Evolutionary conservation across 257 asterid genomes (phyloP), one percentile per base, ranked within the genome.

Genomic region (Penstemon newberryi): DNA sequence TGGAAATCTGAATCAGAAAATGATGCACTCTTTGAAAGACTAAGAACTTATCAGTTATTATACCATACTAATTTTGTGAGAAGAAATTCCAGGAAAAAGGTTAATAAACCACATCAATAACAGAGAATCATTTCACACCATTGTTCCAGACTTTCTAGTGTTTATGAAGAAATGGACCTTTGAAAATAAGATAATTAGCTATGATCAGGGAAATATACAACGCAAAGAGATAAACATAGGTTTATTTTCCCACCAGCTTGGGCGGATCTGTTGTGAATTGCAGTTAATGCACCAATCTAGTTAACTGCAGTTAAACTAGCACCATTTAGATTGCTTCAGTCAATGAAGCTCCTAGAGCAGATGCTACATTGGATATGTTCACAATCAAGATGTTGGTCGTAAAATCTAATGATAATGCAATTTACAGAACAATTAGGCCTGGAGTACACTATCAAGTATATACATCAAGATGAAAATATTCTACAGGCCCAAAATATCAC

Each of bases 171-270:
- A 49, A 55, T 63, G 66, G 57, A 25, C 33, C 57, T 7, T 12
- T 15, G 56, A 38, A 37, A 53, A 57, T 11, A 58, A 63, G 8
- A 19, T 25, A 65, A 33, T 67, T 49, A 15, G 7, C 52, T 0
- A 41, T 63, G 45, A 64, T 18, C 56, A 67, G 67, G 69, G 63
- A 38, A 63, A 25, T 49, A 19, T 49, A 60, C 25, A 47, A 56
- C 12, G 19, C 62, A 4, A 25, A 25, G 12, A 37, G 15, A 13
- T 42, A 64, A 39, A 4, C 4, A 47, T 49, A 40, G 57, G 57
- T 42, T 46, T 41, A 44, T 47, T 63, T 18, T 12, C 44, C 46
- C 50, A 2, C 37, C 63, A 37, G 43, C 57, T 36, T 67, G 65
- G 36, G 12, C 37, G 47, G 60, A 25, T 52, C 18, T n/a, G 56